Base-by-base conservation (phyloP, 768 basidiomycete species). In the Pulveroboletus sp. region DNA sequence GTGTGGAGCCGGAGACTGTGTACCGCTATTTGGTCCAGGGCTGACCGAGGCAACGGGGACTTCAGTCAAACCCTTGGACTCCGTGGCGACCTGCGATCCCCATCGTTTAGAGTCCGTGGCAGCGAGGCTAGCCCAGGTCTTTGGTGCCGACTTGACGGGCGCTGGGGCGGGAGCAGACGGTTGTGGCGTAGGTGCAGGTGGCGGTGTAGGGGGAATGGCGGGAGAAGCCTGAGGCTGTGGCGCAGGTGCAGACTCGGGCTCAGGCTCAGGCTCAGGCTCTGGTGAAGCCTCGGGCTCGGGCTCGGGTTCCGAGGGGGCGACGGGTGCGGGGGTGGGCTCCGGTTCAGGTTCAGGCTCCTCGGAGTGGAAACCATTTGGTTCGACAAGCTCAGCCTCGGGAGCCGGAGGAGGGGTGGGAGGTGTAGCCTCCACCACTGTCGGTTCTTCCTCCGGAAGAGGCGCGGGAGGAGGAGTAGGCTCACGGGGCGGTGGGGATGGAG, bases 81-180 rank as follows among this genome's bases (percentile, higher is more conserved):
- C 87, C 48, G 80, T 80, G 2, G 89, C 90, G 31, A 92, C 85
- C 14, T 85, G 80, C 1, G 83, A 69, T 37, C 91, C 90, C 94
- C 93, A 95, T 65, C 87, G 90, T 62, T 84, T 85, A 14, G 78
- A 69, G 62, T 88, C 87, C 17, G 85, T 68, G 34, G 94, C 93
- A 39, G 94, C 94, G 38, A 97, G 81, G 48, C 86, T 89, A 0
- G 94, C 94, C 94, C 94, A 97, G 0, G 87, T 87, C 64, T 89
- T 87, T 14, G 89, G 90, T 13, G 59, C 70, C 11, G 79, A 69
- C 17, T 75, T 76, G 6, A 64, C 54, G 6, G 75, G 71, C 10
- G 68, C 57, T 14, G 73, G 53, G 20, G 57, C 14, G 10, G 65
- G 52, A 25, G 64, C 41, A n/a, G 72, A 60, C 1, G 59, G 49